Base-by-base conservation (phyloP, 1,284 basidiomycete genomes). In the Inonotus obliquus region DNA sequence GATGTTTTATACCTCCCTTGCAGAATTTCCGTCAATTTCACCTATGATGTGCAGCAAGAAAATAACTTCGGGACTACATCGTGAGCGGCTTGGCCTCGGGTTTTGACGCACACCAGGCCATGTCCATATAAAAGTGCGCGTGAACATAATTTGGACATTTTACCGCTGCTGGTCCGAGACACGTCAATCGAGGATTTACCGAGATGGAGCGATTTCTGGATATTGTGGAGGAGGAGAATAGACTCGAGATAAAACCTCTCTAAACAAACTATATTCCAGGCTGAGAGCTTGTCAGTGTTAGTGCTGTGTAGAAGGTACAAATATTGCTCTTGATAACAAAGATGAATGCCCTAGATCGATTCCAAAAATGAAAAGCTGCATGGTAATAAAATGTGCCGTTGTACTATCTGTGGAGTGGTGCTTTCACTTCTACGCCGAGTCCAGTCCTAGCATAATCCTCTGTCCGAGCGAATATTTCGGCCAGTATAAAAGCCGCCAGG, bases 391-490 rank as follows among this genome's bases (percentile, higher is more conserved):
- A 44, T 6, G 2, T 21, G 23, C 4, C 4, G 47, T 9, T 23
- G 47, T 25, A 23, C 23, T 25, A 49, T 25, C 25, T 55, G 14
- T 17, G 21, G 7, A n/a, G 39, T 35, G 25, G 7, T 10, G 14
- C 29, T 14, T 19, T 19, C 14, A 54, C 10, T 35, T 64, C 63
- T n/a, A 64, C 41, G 21, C 69, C 67, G 32, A 72, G 58, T n/a
- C 69, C 68, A 37, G 70, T 72, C 47, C 71, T 59, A 23, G 65
- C 54, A 11, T 70, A 51, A 59, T 72, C 71, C 51, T 69, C 68
- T 52, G 70, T 68, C 11, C 66, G 67, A 21, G 70, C 71, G 54
- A 70, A 72, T 10, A 70, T 68, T 55, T 72, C 70, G 13, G 71
- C 66, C 47, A 72, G 54, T 19, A 72, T 65, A 58, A 72, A 72